Percentiles rank a stretch among this genome's conserved stretches.
phyloP scores from a whole-genome alignment of 192 early-diverging fungal species.

The Ambispora gerdemannii region DNA sequence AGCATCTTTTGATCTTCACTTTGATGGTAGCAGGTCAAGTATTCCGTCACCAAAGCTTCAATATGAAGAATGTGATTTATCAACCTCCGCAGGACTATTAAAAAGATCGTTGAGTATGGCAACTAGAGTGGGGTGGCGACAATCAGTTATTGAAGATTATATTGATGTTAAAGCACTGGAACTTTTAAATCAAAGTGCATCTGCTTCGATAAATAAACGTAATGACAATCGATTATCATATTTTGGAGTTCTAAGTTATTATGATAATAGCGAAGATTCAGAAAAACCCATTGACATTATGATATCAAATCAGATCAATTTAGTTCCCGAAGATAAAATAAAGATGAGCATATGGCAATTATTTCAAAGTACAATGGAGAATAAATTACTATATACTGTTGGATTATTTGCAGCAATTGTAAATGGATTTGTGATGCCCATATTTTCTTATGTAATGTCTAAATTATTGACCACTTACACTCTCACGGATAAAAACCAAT shows the following conservation, averaged over 20 bases:
- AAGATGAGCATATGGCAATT: neutral
- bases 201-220: neutral
- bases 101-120: neutral
- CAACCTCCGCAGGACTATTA: neutral
- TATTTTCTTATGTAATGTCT: slow-evolving; percentile 23
- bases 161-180: neutral
- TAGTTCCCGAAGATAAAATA: neutral
- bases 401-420: slow-evolving; percentile 13
- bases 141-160: slow-evolving; percentile 9
- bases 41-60: neutral
- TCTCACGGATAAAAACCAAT: slow-evolving; percentile 10
- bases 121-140: neutral
- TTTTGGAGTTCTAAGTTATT: slow-evolving; percentile 25
- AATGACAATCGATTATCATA: slow-evolving; percentile 16
- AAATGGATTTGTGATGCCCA: slow-evolving; percentile 27
- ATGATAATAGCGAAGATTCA: slow-evolving; percentile 3
- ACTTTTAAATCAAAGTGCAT: neutral
- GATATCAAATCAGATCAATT: neutral
- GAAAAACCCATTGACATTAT: slow-evolving; percentile 1
- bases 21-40: neutral
- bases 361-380: neutral
- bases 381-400: neutral
- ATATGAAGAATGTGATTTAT: neutral
- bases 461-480: slow-evolving; percentile 18
- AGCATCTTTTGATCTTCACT: slow-evolving; percentile 7